These are phyloP conservation scores for Neostapfia colusana DNA, from an alignment of 176 grass and related monocot genomes.

Conservation along the genomic window DNA sequence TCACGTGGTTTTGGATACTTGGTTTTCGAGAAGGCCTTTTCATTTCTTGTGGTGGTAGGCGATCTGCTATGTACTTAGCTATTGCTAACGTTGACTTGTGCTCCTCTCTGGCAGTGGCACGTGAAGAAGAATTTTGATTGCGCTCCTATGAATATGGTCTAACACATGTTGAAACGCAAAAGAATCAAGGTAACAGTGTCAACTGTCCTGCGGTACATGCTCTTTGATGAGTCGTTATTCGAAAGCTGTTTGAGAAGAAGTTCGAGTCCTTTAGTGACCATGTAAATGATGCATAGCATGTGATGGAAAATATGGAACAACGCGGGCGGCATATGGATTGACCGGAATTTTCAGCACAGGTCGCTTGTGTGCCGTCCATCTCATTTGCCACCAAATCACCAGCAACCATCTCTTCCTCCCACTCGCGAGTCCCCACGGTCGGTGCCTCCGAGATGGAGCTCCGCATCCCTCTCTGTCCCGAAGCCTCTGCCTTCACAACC, in stretches of 20 bases:
- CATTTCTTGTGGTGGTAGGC: too few species aligned
- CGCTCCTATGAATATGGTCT: too few species aligned
- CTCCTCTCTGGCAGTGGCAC: not conserved
- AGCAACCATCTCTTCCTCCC: not conserved
- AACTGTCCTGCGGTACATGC: not conserved
- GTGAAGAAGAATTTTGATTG: not conserved
- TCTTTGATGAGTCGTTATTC: not conserved
- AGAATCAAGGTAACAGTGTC: not conserved
- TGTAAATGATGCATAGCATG: not conserved
- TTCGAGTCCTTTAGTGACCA: too few species aligned
- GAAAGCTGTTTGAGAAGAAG: not conserved
- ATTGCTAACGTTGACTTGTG: not conserved
- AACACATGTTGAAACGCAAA: not conserved
- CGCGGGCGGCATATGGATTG: constrained; percentile 45
- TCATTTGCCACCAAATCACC: not conserved
- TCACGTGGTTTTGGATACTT: not conserved
- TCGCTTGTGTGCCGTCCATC: constrained; percentile 29
- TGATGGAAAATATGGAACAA: constrained; percentile 22
- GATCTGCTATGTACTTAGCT: too few species aligned
- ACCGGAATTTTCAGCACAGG: constrained; percentile 3
- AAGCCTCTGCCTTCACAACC: not conserved
- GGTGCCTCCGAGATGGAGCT: constrained; percentile 45
- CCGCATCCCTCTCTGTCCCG: not conserved
- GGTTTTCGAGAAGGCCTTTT: not conserved
- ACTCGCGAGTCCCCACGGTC: not conserved